Base-by-base conservation (phyloP, 116 monocot genomes). In the Iris pallida region DNA sequence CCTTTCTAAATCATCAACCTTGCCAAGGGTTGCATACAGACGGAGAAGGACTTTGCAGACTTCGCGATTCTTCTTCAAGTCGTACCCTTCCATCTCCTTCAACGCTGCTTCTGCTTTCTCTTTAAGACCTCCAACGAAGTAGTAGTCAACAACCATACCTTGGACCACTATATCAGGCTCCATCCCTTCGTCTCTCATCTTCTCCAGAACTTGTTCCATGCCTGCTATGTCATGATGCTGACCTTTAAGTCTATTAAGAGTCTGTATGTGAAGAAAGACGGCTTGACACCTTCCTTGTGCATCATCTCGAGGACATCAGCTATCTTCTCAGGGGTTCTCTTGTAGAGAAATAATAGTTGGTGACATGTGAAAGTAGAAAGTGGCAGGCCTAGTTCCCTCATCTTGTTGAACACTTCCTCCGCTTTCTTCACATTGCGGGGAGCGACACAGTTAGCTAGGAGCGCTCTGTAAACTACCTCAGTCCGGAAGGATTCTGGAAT, bases 351-450 rank as follows among this genome's bases (percentile, higher is more conserved):
- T 10, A 93, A 48, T 10, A 93, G 79, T 59, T 89, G 86, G 75
- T 89, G 85, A 76, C 86, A 89, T 10, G 80, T 47, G 54, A 89
- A 89, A 49, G 68, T 54, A 41, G 90, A 71, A 3, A 87, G 20
- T 7, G 89, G 80, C 10, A 88, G 85, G 18, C 69, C 76, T 13
- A 82, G 72, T 16, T 87, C 78, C 46, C 72, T 86, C 15, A 90
- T 93, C 66, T 82, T 84, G 73, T 85, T 84, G 78, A 93, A 93
- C 8, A 86, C 70, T 64, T 78, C 78, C 69, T 93, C 87, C 5
- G 90, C 60, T 66, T 93, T 93, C 57, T 71, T 79, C 20, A 82
- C 42, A 75, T 86, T 75, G 49, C 8, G 20, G 10, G 54, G 17
- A 57, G 41, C 1, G 12, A 80, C 87, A 74, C 75, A 87, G 12